These are phyloP conservation scores for Scedosporium aurantiacum DNA, from an alignment of 2,329 filamentous ascomycete species.

Conservation along the genomic window DNA sequence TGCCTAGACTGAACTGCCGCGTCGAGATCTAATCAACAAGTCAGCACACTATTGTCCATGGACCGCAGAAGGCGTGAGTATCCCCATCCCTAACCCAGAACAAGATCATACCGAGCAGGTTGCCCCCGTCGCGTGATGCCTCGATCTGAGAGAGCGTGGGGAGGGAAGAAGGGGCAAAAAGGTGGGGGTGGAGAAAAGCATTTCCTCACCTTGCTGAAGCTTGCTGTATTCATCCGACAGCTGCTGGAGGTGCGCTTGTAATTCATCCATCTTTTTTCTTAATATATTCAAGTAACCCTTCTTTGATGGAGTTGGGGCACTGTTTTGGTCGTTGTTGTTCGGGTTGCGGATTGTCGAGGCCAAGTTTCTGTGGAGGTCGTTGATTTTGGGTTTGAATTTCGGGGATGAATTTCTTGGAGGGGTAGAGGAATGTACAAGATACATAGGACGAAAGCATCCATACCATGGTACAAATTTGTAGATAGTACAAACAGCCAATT, in stretches of 20 bases:
- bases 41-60: slow-evolving; percentile 5
- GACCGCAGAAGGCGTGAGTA: not conserved
- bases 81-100: not conserved
- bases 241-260: slow-evolving; percentile 66
- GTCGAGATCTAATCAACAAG: slow-evolving; percentile 56
- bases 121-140: not conserved
- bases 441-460: not conserved
- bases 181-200: not conserved
- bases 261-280: slow-evolving; percentile 48
- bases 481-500: not conserved
- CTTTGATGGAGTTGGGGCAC: no score
- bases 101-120: no score
- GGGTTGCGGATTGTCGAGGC: not conserved
- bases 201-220: slow-evolving; percentile 63
- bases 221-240: slow-evolving; percentile 82
- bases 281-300: not conserved
- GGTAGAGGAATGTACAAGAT: not conserved
- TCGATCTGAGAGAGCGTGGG: not conserved
- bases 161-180: not conserved
- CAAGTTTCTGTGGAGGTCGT: not conserved
- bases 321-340: not conserved
- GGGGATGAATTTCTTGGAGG: not conserved
- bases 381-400: not conserved
- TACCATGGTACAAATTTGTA: not conserved
- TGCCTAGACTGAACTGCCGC: slow-evolving; percentile 67